Evolutionary conservation across 2,329 filamentous ascomycete genomes (phyloP), one percentile per base, ranked within the genome.

Genomic region (Beauveria australis): DNA sequence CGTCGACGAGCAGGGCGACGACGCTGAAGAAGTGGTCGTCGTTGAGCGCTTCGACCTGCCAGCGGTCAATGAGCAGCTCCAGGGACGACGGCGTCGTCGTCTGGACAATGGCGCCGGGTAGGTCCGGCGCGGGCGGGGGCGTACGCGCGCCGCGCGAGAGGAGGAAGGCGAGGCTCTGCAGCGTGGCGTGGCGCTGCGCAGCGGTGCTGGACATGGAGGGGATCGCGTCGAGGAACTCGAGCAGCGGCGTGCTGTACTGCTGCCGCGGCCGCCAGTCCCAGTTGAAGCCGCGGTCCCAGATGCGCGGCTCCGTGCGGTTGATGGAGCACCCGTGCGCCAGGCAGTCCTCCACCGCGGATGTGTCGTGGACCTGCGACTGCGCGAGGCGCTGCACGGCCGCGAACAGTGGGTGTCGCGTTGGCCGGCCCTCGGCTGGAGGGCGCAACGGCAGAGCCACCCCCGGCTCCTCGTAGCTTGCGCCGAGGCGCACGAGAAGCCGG

Each of bases 281-380:
- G 55, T 58, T 58, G 46, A 51, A 58, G 19, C 46, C 33, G 24
- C 55, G 55, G n/a, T 28, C 46, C 55, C 55, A 58, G 24, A 40
- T 18, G 10, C 47, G 55, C 3, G 22, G 30, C n/a, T 58, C 46
- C 18, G 33, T 28, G 5, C n/a, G 18, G 46, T 58, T 58, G 55
- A 58, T 40, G 44, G 24, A 33, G 33, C 55, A 58, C 22, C 55
- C 55, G n/a, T 58, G 43, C 2, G 33, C 46, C 8, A 58, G 46
- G 12, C 55, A 58, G 19, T 49, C 46, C 7, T 51, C 46, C 22
- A 58, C 46, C 30, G 43, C 22, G 6, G 55, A 33, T 1, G 47
- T 28, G 7, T 48, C 37, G 44, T 41, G n/a, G 30, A 22, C 10
- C 5, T 10, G 14, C 3, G 44, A 37, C 4, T 40, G 26, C 18